Percentiles rank a stretch among this genome's conserved stretches.
These are phyloP conservation scores for Psilocybe mexicana DNA, from an alignment of 1,284 basidiomycete genomes.

Conservation along the genomic window DNA sequence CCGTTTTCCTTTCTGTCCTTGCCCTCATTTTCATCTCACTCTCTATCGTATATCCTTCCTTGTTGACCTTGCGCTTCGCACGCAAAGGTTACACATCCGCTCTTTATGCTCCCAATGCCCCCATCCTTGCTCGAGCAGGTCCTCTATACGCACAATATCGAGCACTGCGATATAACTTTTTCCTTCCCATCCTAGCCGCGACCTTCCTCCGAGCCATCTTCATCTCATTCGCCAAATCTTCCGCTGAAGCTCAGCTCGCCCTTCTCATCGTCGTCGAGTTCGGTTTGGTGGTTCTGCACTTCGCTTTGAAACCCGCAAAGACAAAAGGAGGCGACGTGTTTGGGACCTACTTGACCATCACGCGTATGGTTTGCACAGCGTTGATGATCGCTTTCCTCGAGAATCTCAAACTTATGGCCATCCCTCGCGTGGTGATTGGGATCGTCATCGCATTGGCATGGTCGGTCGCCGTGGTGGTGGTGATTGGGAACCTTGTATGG, in stretches of 20 bases:
- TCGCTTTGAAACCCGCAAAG: slow-evolving; percentile 57
- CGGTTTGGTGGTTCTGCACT: slow-evolving; percentile 53
- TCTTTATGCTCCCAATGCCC: slow-evolving; percentile 37
- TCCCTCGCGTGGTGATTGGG: slow-evolving; percentile 76
- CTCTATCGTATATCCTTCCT: slow-evolving; percentile 45
- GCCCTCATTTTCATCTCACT: slow-evolving; percentile 43
- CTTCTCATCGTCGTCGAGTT: slow-evolving; percentile 71
- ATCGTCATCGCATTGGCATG: slow-evolving; percentile 62
- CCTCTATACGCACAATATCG: slow-evolving; percentile 62
- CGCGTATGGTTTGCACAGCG: slow-evolving; percentile 63
- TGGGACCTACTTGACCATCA: slow-evolving; percentile 60
- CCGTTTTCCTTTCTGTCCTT: slow-evolving; percentile 66
- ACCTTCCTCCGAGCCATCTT: slow-evolving; percentile 69
- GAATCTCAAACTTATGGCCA: slow-evolving; percentile 58
- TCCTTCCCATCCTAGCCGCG: slow-evolving; percentile 54
- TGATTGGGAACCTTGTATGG: slow-evolving; percentile 58
- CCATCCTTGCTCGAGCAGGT: slow-evolving; percentile 38
- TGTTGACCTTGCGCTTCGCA: slow-evolving; percentile 46
- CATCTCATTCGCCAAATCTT: slow-evolving; percentile 67
- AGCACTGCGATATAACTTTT: slow-evolving; percentile 55
- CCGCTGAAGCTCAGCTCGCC: slow-evolving; percentile 73
- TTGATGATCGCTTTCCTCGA: slow-evolving; percentile 71
- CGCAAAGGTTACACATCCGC: slow-evolving; percentile 36
- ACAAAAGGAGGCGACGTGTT: slow-evolving; percentile 63
- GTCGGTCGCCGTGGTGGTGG: slow-evolving; percentile 57